These are phyloP conservation scores for Gloeopeniophorella convolvens DNA, from an alignment of 768 basidiomycete species.

Conservation along the genomic window DNA sequence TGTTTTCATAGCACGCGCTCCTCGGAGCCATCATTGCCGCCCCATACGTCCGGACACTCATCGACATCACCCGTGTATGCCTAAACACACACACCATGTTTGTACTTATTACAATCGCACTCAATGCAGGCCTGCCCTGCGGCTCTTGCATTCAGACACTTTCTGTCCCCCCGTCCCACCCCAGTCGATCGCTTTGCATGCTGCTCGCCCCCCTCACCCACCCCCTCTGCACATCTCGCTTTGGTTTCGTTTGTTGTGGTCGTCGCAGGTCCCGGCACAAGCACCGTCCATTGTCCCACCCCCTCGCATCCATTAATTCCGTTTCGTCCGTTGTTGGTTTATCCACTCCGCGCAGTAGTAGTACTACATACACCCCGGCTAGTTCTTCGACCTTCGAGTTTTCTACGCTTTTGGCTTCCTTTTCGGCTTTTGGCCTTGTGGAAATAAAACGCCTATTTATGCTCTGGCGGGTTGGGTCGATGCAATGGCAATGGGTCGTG, in stretches of 20 bases:
- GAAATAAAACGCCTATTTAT: background rate
- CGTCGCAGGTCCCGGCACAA: constrained; percentile 16
- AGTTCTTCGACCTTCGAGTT: constrained; percentile 1
- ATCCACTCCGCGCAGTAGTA: background rate
- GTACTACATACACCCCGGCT: background rate
- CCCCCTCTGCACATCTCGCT: background rate
- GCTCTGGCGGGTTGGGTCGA: too few species aligned
- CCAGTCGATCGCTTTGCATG: background rate
- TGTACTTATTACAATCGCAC: constrained; percentile 13
- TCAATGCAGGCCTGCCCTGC: background rate
- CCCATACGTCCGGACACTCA: constrained; percentile 4
- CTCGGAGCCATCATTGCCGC: background rate
- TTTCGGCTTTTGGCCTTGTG: background rate
- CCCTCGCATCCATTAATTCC: background rate
- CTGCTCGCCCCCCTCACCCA: background rate
- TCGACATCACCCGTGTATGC: constrained; percentile 8
- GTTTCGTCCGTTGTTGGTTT: background rate
- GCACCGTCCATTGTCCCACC: constrained; percentile 9
- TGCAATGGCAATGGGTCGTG: too few species aligned
- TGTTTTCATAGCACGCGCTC: constrained; percentile 21
- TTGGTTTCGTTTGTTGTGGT: constrained; percentile 1
- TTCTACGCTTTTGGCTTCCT: too few species aligned
- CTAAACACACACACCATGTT: constrained; percentile 10
- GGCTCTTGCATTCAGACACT: constrained; percentile 5
- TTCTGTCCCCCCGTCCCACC: background rate